Conservation (phyloP, 345 rosid species). For the Brassica carinata region DNA sequence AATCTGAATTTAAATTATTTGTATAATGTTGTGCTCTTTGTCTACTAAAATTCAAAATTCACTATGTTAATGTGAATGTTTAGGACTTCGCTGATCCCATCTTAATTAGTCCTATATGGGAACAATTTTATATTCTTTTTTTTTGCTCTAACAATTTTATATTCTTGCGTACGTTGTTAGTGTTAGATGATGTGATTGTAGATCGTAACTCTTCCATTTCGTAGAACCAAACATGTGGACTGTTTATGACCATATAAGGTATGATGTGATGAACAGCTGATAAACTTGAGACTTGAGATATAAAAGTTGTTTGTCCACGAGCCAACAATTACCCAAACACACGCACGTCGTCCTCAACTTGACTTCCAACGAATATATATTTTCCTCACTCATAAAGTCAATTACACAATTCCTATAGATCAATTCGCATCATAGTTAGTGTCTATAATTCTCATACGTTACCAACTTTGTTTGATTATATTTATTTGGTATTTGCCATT, state of each 20-base stretch:
- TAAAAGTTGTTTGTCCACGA: conserved; percentile 14
- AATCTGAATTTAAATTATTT: background rate
- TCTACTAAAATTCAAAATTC: background rate
- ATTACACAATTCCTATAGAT: conserved; percentile 26
- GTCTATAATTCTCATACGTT: conserved; percentile 24
- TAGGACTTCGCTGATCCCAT: background rate
- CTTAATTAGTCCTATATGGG: background rate
- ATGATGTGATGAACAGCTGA: background rate
- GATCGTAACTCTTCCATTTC: conserved; percentile 6
- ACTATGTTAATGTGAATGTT: background rate
- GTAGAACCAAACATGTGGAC: conserved; percentile 1
- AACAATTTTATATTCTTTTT: background rate
- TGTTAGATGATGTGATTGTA: conserved; percentile 4
- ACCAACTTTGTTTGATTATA: conserved; percentile 12
- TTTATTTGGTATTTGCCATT: conserved; percentile 12
- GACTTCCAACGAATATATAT: conserved; percentile 25
- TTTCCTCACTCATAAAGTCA: conserved; percentile 1
- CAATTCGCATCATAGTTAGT: background rate
- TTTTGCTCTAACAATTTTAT: background rate
- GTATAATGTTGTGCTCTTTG: background rate
- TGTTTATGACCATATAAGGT: conserved; percentile 9
- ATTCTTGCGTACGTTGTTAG: background rate
- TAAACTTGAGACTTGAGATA: conserved; percentile 12
- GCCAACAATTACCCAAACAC: conserved; percentile 19
- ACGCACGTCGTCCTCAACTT: conserved; percentile 21